Conservation (phyloP, 805 yeast species). For the Barnettozyma pratensis region DNA sequence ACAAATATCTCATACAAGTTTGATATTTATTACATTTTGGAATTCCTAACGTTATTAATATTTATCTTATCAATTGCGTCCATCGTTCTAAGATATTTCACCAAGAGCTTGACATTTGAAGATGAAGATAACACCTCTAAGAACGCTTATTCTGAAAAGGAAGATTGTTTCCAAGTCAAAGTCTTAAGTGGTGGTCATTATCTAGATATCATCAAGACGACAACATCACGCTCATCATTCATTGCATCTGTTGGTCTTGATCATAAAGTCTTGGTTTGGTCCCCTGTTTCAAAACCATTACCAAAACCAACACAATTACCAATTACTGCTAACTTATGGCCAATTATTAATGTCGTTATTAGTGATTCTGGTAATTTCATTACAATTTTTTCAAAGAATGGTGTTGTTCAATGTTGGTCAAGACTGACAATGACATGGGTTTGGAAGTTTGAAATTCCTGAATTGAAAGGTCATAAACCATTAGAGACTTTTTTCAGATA, state of each 20-base stretch:
- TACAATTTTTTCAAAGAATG: slow-evolving; percentile 48
- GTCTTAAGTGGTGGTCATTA: slow-evolving; percentile 47
- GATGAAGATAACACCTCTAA: slow-evolving; percentile 20
- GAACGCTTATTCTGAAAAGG: slow-evolving; percentile 12
- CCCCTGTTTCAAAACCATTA: slow-evolving; percentile 48
- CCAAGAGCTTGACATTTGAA: slow-evolving; percentile 19
- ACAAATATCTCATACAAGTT: slow-evolving; percentile 34
- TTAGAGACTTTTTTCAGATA: slow-evolving; percentile 58
- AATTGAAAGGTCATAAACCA: slow-evolving; percentile 33
- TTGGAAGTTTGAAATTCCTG: slow-evolving; percentile 44
- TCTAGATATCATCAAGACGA: slow-evolving; percentile 56
- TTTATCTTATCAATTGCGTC: slow-evolving; percentile 48
- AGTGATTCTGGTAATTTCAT: slow-evolving; percentile 56
- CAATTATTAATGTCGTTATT: slow-evolving; percentile 50
- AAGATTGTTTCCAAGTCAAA: slow-evolving; percentile 30
- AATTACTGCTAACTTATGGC: slow-evolving; percentile 46
- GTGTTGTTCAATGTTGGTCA: slow-evolving; percentile 57
- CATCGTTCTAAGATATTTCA: slow-evolving; percentile 36
- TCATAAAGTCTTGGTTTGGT: slow-evolving; percentile 69
- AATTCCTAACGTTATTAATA: slow-evolving; percentile 45
- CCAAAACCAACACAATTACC: slow-evolving; percentile 43
- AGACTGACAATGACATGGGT: slow-evolving; percentile 47
- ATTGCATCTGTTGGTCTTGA: slow-evolving; percentile 71
- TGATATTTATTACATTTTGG: slow-evolving; percentile 49
- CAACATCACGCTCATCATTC: slow-evolving; percentile 58